A percentile compares a stretch with the other conserved stretches of the same genome.
phyloP scores from a whole-genome alignment of 345 rosid species.

The Ceriops tagal region DNA sequence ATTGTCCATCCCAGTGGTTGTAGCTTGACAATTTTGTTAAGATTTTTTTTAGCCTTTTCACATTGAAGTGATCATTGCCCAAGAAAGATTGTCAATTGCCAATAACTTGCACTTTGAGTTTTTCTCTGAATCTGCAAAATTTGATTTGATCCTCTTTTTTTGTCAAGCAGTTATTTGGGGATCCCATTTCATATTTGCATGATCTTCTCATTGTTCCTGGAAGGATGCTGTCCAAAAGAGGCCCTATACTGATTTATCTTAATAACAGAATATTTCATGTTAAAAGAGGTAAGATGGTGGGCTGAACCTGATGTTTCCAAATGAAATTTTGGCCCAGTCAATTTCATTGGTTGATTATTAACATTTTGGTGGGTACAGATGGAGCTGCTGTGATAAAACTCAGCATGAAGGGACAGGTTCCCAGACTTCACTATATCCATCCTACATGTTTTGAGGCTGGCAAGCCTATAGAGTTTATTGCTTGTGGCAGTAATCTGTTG shows the following conservation, averaged over 20 bases:
- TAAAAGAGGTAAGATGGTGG: conserved; percentile 46
- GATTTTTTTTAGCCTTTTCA: no score
- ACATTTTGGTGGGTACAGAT: conserved; percentile 34
- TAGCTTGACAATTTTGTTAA: no score
- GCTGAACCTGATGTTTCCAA: neutral
- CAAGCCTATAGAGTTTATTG: conserved; percentile 76
- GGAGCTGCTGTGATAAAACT: conserved; percentile 60
- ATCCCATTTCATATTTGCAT: conserved; percentile 58
- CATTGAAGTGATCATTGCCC: no score
- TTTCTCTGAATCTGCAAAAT: neutral
- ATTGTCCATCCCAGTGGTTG: no score
- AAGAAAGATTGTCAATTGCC: no score
- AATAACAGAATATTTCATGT: conserved; percentile 67
- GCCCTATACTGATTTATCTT: conserved; percentile 59
- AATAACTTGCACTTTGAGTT: neutral
- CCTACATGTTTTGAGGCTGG: conserved; percentile 94
- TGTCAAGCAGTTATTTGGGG: conserved; percentile 61
- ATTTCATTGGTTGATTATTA: neutral
- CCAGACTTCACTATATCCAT: conserved; percentile 79
- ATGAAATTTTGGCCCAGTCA: neutral
- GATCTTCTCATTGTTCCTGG: conserved; percentile 67
- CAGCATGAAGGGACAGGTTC: conserved; percentile 48
- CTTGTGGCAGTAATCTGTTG: conserved; percentile 74
- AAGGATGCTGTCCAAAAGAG: conserved; percentile 69
- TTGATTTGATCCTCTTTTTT: conserved; percentile 16